Evolutionary conservation across 2,329 filamentous ascomycete species (phyloP), one percentile per base, ranked within the genome.

Genomic region (Zymoseptoria passerinii): DNA sequence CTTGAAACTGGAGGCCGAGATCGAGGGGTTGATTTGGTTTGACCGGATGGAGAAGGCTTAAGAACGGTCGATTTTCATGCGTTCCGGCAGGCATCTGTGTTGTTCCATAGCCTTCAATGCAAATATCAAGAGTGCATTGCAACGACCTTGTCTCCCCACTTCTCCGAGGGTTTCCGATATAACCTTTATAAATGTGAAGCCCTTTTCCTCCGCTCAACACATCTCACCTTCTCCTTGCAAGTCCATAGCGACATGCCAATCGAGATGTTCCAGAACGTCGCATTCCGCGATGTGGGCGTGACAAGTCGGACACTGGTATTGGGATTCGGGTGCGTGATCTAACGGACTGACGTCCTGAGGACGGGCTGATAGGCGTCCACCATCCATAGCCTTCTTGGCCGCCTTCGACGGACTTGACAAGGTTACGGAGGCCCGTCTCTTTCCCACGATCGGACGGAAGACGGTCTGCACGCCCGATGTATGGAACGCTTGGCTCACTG

Each of bases 1-100:
- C 3, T 16, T 70, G 18, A 28, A 65, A n/a, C 50, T 70, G 13
- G 68, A 69, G 27, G 44, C 35, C 1, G 61, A 54, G 16, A 27
- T 68, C 16, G 51, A 65, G 16, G 55, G 61, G 10, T 28, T 65
- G 58, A 66, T 70, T n/a, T 70, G 66, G 67, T 70, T 69, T 52
- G 74, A 73, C 66, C 50, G 65, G 40, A 55, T 64, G 27, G 13
- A 7, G 35, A 44, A 44, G 35, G 35, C 35, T 44, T 44, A 16
- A 44, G 35, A 13, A 44, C 35, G 10, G 35, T 6, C 13, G 16
- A 16, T 16, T 16, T 13, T 44, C 16, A 44, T n/a, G 13, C 16
- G n/a, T n/a, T 13, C 13, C 3, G 2, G 28, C 3, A 44, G 7
- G 35, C 35, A 44, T 23, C 23, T 23, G 23, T 44, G 35, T 16